Conservation (phyloP, 352 stramenopile genomes). For the Pythium dissimile region DNA sequence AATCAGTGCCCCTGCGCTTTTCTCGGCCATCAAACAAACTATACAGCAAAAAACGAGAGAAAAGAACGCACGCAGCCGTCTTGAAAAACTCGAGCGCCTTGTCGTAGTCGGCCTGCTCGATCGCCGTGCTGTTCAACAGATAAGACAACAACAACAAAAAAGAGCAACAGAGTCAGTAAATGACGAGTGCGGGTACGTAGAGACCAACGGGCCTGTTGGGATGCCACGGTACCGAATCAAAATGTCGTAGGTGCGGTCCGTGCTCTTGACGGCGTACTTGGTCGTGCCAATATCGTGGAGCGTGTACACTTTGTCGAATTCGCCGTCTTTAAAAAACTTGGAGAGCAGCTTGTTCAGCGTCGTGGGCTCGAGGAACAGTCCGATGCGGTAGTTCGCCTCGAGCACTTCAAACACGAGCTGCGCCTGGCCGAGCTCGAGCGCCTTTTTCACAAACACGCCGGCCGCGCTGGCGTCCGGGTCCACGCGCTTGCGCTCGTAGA, state of each 20-base stretch:
- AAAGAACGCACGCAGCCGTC: constrained; percentile 61
- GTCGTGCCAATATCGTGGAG: constrained; percentile 70
- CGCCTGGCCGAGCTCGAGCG: constrained; percentile 66
- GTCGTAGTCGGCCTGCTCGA: constrained; percentile 69
- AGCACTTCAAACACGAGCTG: constrained; percentile 77
- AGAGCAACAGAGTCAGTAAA: too few relatives aligned
- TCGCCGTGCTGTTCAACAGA: constrained; percentile 36
- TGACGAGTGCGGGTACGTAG: too few relatives aligned
- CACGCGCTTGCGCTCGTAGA: constrained; percentile 84
- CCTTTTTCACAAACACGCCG: constrained; percentile 80
- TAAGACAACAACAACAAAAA: not conserved
- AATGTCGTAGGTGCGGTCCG: constrained; percentile 81
- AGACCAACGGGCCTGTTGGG: too few relatives aligned
- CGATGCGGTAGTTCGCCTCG: constrained; percentile 79
- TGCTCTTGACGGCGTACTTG: constrained; percentile 84
- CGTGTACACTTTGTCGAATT: constrained; percentile 76
- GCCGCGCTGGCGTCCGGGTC: constrained; percentile 75
- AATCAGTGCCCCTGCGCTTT: not conserved
- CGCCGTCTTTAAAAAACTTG: constrained; percentile 78
- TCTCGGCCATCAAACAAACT: too few relatives aligned
- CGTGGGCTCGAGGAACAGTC: constrained; percentile 71
- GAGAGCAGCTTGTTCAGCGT: constrained; percentile 82
- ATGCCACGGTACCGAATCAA: constrained; percentile 73
- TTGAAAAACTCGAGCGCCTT: constrained; percentile 71
- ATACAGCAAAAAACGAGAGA: not conserved